A percentile compares a stretch with the other conserved stretches of the same genome.
These are phyloP conservation scores for Alternaria angustiovoidea DNA, from an alignment of 2,329 filamentous ascomycete genomes.

Conservation along the genomic window DNA sequence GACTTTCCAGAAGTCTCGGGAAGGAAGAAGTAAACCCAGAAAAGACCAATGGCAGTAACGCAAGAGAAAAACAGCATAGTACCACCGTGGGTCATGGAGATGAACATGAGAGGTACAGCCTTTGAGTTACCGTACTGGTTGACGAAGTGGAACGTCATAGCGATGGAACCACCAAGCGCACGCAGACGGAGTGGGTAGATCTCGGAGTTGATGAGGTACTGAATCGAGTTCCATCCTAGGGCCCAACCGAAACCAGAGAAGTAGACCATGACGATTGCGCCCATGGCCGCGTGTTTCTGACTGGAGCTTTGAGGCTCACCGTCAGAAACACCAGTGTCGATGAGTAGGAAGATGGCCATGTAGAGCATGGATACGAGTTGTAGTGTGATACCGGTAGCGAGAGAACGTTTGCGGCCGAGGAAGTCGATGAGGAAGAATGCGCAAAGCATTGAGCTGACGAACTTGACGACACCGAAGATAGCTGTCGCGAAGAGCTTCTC, in stretches of 20 bases:
- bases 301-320: constrained; percentile 57
- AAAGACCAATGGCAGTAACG: constrained; percentile 71
- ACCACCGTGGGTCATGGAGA: constrained; percentile 66
- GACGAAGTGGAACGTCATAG: constrained; percentile 81
- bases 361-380: constrained; percentile 64
- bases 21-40: constrained; percentile 76
- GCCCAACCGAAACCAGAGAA: constrained; percentile 52
- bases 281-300: constrained; percentile 67
- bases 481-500: constrained; percentile 77
- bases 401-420: constrained; percentile 72
- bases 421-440: constrained; percentile 82
- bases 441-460: constrained; percentile 71
- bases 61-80: constrained; percentile 81
- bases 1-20: constrained; percentile 73
- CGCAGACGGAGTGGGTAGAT: constrained; percentile 79
- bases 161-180: constrained; percentile 72
- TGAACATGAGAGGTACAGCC: constrained; percentile 76
- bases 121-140: constrained; percentile 82
- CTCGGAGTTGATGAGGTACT: constrained; percentile 80
- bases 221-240: constrained; percentile 73
- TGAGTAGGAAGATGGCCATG: constrained; percentile 63
- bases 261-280: constrained; percentile 74
- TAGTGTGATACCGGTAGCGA: constrained; percentile 58
- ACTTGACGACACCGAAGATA: constrained; percentile 79
- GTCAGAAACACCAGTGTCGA: constrained; percentile 65